Percentiles rank a stretch among this genome's conserved stretches.
Conservation (phyloP, 2,329 filamentous ascomycete species). For the Scedosporium apiospermum region DNA sequence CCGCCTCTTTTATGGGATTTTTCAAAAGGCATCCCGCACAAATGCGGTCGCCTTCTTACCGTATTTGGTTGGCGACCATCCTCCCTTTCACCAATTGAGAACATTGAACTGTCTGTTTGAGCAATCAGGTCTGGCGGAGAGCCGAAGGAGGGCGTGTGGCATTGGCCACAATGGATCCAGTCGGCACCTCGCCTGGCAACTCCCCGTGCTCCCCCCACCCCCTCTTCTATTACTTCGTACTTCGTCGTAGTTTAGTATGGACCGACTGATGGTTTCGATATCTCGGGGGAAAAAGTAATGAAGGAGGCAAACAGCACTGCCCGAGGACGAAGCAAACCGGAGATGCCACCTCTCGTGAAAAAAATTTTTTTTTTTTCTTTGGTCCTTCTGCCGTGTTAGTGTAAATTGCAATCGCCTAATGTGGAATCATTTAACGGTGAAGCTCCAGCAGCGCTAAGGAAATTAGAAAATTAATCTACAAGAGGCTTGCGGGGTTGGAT, state of each 20-base stretch:
- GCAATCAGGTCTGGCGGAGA: background rate
- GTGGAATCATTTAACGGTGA: background rate
- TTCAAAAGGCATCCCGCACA: background rate
- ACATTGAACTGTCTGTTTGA: background rate
- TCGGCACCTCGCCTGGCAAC: no score
- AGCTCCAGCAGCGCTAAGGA: background rate
- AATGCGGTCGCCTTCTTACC: background rate
- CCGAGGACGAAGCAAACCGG: background rate
- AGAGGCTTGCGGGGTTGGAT: background rate
- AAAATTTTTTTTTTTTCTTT: no score
- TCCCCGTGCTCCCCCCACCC: background rate
- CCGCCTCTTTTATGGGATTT: background rate
- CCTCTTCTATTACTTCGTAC: background rate
- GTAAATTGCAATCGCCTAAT: background rate
- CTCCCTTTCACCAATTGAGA: background rate
- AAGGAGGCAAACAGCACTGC: background rate
- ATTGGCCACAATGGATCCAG: no score
- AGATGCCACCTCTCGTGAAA: background rate
- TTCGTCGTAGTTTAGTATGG: background rate
- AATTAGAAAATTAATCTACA: no score
- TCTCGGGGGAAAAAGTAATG: background rate
- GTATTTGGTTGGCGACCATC: background rate
- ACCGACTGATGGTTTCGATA: background rate
- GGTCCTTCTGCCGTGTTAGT: no score
- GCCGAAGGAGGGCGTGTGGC: background rate